Base-by-base conservation (phyloP, 2,329 filamentous ascomycete species). In the Calonectria multiphialidica region DNA sequence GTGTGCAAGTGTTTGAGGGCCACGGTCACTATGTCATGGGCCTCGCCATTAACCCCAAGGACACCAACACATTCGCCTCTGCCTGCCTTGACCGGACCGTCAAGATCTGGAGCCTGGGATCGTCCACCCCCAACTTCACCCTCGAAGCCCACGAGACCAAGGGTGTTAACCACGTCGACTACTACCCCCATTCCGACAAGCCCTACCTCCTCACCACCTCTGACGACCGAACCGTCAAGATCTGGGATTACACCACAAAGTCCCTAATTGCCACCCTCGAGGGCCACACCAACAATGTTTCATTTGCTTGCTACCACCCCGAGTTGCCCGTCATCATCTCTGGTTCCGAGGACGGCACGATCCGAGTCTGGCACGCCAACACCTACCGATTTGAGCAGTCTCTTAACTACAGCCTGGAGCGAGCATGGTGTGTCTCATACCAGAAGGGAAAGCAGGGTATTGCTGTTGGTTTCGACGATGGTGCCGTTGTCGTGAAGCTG, bases 191-290 rank as follows among this genome's bases (percentile, higher is more conserved):
- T 80, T 92, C 91, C 77, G 92, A 93, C 81, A 93, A 93, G 83
- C 92, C 92, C 30, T 98, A 99, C 82, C 92, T 99, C 55, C 92
- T 99, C 75, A 99, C 97, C 28, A 98, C 96, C 16, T 98, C 95
- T 9, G 97, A 99, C 83, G 97, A 98, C 84, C 92, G 95, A 80
- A 98, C 96, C 1, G 95, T 98, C 79, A 98, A 98, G 88, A 92
- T 99, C 68, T 99, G 97, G 96, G 97, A 99, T 83, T 98, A 99
- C 88, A 98, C 96, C 15, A 98, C 96, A 61, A 99, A 99, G 86
- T 97, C 95, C 15, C 88, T 98, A 76, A 98, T 98, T 82, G 97
- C 97, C 35, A 98, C 96, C 3, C 89, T 99, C 59, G 97, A 99
- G 84, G 97, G 97, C 33, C 97, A 99, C 84, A 98, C 95, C 35